Percentiles rank a stretch among this genome's conserved stretches.
These are phyloP conservation scores for Malassezia yamatoensis DNA, from an alignment of 1,284 basidiomycete genomes.

Conservation along the genomic window DNA sequence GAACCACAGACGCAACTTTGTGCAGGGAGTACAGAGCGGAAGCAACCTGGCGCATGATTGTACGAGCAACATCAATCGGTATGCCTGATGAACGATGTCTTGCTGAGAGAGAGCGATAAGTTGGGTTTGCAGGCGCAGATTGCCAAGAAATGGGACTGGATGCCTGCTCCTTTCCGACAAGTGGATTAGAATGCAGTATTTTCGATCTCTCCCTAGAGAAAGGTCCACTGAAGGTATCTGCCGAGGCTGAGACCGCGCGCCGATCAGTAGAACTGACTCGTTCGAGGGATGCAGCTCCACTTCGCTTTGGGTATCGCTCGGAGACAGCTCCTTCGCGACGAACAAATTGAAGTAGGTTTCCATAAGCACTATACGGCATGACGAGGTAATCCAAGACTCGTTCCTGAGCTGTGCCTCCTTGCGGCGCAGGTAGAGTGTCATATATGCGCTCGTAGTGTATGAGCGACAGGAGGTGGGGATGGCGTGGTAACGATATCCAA, in stretches of 20 bases:
- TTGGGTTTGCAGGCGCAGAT: not conserved
- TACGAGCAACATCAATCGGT: not conserved
- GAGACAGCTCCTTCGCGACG: conserved; percentile 1
- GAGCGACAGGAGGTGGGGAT: conserved; percentile 3
- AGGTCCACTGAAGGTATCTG: not conserved
- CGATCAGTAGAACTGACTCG: not conserved
- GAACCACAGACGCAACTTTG: conserved; percentile 47
- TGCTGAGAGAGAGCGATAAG: not conserved
- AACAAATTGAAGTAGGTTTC: conserved; percentile 4
- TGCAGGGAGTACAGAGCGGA: conserved; percentile 8
- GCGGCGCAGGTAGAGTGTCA: not conserved
- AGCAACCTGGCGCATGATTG: conserved; percentile 8
- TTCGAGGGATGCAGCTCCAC: not conserved
- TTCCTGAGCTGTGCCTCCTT: not conserved
- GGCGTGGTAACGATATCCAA: conserved; percentile 5
- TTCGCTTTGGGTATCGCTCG: not conserved
- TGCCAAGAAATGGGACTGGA: not conserved
- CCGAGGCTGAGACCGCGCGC: not conserved
- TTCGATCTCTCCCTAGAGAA: not conserved
- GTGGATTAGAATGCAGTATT: too few relatives aligned
- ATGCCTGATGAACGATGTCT: not conserved
- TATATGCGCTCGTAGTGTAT: conserved; percentile 1
- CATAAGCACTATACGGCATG: conserved; percentile 3
- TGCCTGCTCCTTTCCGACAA: not conserved
- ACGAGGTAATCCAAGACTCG: conserved; percentile 2